Evolutionary conservation across 2,329 filamentous ascomycete genomes (phyloP).

Genomic region (Monosporascus sp.): DNA sequence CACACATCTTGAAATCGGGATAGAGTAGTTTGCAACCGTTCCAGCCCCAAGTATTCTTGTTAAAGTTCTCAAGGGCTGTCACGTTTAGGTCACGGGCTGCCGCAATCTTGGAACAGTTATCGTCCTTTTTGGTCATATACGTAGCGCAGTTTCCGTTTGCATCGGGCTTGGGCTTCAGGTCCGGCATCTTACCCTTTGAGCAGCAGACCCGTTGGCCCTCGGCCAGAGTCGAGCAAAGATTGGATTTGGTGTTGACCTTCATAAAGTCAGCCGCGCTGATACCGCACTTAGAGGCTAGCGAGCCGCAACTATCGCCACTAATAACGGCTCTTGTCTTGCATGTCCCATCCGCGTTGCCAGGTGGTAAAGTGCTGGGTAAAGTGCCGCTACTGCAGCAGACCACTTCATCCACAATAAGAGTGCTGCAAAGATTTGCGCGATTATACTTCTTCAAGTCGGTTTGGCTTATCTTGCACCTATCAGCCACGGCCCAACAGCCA

Average conservation of each 20-base stretch:
- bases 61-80: conserved; percentile 10
- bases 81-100: conserved; percentile 8
- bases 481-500: too few relatives aligned
- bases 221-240: conserved; percentile 8
- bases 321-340: too few relatives aligned
- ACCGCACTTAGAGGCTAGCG: conserved; percentile 8
- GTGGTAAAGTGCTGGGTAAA: neutral
- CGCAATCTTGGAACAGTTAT: conserved; percentile 12
- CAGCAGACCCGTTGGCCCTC: conserved; percentile 14
- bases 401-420: too few relatives aligned
- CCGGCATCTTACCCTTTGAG: conserved; percentile 4
- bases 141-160: conserved; percentile 11
- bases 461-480: too few relatives aligned
- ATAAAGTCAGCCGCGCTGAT: conserved; percentile 7
- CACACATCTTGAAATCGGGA: conserved; percentile 4
- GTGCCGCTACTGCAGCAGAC: too few relatives aligned
- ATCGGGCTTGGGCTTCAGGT: conserved; percentile 10
- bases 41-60: conserved; percentile 16
- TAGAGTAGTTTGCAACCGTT: conserved; percentile 2
- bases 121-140: conserved; percentile 7
- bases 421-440: too few relatives aligned
- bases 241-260: conserved; percentile 3
- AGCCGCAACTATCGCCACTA: conserved; percentile 4
- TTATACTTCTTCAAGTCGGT: too few relatives aligned
- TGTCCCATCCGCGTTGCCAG: too few relatives aligned